Evolutionary conservation across 768 basidiomycete species (phyloP).

Genomic region (Amanita molliuscula): DNA sequence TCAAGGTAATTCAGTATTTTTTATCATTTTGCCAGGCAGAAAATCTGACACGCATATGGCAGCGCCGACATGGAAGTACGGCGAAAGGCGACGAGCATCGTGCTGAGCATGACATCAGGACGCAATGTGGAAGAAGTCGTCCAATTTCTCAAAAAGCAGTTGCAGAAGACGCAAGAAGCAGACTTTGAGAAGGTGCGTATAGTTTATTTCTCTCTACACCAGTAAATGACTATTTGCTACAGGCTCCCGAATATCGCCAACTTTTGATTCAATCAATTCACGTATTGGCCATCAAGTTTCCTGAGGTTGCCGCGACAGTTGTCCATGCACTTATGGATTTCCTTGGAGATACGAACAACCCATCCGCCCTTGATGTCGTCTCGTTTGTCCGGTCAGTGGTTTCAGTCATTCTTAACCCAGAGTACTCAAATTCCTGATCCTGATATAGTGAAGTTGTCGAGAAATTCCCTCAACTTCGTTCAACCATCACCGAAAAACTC

Average conservation of each 20-base stretch:
- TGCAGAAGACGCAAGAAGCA: conserved; percentile 86
- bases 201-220: not conserved
- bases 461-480: conserved; percentile 85
- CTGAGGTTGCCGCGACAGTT: conserved; percentile 92
- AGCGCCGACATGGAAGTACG: conserved; percentile 96
- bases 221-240: not conserved
- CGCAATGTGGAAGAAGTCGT: conserved; percentile 97
- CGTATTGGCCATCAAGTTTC: conserved; percentile 91
- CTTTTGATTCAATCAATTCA: conserved; percentile 97
- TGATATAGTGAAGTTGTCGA: conserved; percentile 80
- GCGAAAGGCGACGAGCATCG: conserved; percentile 82
- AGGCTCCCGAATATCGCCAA: conserved; percentile 93
- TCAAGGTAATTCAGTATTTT: conserved; percentile 39
- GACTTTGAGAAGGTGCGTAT: conserved; percentile 79
- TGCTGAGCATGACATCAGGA: conserved; percentile 86
- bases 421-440: not conserved
- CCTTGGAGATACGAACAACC: conserved; percentile 90
- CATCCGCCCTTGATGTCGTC: conserved; percentile 92
- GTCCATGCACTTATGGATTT: conserved; percentile 92
- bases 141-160: conserved; percentile 92
- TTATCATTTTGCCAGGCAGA: not conserved
- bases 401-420: not conserved
- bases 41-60: not conserved
- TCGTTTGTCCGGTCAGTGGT: conserved; percentile 39
- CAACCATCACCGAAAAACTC: conserved; percentile 78